These are phyloP conservation scores for Sporothrix variecibatus DNA, from an alignment of 2,329 filamentous ascomycete species.

Conservation along the genomic window DNA sequence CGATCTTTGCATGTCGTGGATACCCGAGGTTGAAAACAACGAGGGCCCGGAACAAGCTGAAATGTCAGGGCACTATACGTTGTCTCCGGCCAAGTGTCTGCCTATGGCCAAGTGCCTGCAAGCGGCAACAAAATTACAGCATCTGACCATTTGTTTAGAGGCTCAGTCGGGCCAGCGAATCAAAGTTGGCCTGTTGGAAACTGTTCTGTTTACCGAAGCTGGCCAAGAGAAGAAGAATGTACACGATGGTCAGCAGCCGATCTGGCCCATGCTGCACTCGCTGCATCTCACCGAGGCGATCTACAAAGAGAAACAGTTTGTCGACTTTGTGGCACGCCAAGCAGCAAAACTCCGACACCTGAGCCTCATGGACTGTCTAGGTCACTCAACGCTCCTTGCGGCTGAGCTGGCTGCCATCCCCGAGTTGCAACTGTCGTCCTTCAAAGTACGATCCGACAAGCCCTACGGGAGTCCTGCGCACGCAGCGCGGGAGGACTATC, in stretches of 20 bases:
- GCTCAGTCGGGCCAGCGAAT: neutral
- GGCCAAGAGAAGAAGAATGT: neutral
- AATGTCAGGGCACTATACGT: neutral
- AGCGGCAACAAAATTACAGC: neutral
- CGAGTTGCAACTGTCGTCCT: neutral
- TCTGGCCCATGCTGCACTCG: neutral
- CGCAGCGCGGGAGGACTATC: neutral
- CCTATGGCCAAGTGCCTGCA: neutral
- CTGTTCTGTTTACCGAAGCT: neutral
- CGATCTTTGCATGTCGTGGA: neutral
- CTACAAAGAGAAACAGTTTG: neutral
- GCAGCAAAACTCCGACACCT: neutral
- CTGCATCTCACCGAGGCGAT: neutral
- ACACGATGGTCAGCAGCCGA: neutral
- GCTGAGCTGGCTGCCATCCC: neutral
- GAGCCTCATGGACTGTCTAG: neutral
- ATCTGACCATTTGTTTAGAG: neutral
- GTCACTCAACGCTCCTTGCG: neutral
- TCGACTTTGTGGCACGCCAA: neutral
- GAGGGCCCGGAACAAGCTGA: neutral
- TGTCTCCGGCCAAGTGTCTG: neutral
- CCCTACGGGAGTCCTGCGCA: neutral
- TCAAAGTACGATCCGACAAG: neutral
- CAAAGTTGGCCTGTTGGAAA: neutral
- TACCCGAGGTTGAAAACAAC: neutral